Base-by-base conservation (phyloP, 805 yeast species). In the Yarrowia sp. region DNA sequence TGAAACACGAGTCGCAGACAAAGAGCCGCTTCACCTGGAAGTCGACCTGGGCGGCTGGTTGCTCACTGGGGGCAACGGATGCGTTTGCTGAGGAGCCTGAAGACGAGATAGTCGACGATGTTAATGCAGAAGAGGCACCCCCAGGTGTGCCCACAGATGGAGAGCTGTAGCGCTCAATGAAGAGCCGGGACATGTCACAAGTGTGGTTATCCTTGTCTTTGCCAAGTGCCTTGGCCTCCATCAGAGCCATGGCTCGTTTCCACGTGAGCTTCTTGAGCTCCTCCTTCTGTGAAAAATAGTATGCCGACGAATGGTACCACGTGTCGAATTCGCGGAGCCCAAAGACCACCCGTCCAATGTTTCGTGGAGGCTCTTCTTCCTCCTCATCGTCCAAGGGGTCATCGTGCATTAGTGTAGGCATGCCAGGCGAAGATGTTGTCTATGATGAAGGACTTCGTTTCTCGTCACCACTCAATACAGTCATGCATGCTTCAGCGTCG, bases 241-340 rank as follows among this genome's bases (percentile, higher is more conserved):
- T 81, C 66, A 79, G 81, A 14, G 74, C 66, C 48, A 52, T 40
- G 48, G 62, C 62, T 36, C 48, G 36, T 11, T 48, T 51, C 62
- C 59, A 51, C 7, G 65, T 48, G 21, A 36, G 49, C 64, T 52
- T 51, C 33, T 51, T 49, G 64, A 30, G 64, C 51, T 62, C 63
- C 21, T 38, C 41, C 24, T 56, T 38, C 24, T 46, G 75, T 52
- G 79, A 79, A 62, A 74, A 76, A 68, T 92, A 90, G 72, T 90
- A 88, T 0, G 91, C 96, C 3, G 90, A 83, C 70, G 89, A 88
- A 0, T 96, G 95, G 73, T 88, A 92, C 97, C 98, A 91, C 2
- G 98, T 87, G 64, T 85, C 81, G 67, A 92, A 85, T 66, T 82
- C 82, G 68, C 79, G 81, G 21, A 81, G 79, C 0, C 97, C 98